Percentiles rank a stretch among this genome's conserved stretches.
phyloP scores from a whole-genome alignment of 495 filamentous ascomycete genomes.

The Pyrenopolyporus hunteri region DNA sequence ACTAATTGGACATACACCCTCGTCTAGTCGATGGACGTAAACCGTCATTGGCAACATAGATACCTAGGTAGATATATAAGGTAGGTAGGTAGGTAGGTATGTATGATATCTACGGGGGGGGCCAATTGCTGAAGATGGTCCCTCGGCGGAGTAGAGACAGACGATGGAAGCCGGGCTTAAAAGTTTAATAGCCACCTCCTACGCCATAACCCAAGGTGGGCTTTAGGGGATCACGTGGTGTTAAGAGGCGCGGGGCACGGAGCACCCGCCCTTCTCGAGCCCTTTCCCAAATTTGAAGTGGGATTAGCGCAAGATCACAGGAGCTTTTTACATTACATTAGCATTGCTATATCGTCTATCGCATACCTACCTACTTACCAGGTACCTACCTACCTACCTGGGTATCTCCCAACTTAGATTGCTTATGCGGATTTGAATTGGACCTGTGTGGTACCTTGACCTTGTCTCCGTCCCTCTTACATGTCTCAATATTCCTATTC shows the following conservation, averaged over 20 bases:
- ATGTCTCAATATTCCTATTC: background rate
- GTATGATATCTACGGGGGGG: background rate
- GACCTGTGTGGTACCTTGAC: background rate
- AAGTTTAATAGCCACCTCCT: no score
- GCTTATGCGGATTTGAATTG: conserved; percentile 13
- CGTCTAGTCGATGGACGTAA: no score
- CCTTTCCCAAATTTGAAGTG: conserved; percentile 26
- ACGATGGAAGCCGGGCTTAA: no score
- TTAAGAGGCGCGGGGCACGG: conserved; percentile 24
- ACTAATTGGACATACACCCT: background rate
- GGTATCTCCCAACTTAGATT: no score
- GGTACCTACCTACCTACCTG: background rate
- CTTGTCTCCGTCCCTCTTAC: conserved; percentile 12
- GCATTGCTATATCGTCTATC: no score
- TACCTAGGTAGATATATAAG: background rate
- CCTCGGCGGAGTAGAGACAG: background rate
- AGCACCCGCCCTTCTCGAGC: background rate
- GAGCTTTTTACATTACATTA: conserved; percentile 6
- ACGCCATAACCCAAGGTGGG: background rate
- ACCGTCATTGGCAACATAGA: no score
- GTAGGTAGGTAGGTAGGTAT: background rate
- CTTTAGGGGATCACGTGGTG: conserved; percentile 26
- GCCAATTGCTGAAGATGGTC: background rate
- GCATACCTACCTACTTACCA: no score
- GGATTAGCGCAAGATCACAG: conserved; percentile 14